Percentiles rank a stretch among this genome's conserved stretches.
These are phyloP conservation scores for Salvia miltiorrhiza DNA, from an alignment of 257 asterid species.

Conservation along the genomic window DNA sequence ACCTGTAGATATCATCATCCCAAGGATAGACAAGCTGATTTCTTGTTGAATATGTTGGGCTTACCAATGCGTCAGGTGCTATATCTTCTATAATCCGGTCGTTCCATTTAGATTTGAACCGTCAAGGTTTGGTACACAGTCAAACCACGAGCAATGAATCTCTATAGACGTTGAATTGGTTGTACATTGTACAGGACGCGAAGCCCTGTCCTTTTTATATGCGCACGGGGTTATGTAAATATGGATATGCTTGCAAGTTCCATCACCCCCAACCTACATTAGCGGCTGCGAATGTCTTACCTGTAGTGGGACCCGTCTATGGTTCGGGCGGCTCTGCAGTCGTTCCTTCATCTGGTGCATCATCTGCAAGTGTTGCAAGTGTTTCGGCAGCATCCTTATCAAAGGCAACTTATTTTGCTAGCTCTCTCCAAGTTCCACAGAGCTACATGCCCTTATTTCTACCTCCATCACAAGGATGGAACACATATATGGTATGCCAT, in stretches of 20 bases:
- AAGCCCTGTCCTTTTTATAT: slow-evolving; percentile 56
- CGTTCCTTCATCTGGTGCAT: slow-evolving; percentile 32
- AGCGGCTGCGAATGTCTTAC: slow-evolving; percentile 37
- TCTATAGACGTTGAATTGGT: neutral
- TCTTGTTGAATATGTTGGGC: slow-evolving; percentile 47
- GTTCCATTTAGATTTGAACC: neutral
- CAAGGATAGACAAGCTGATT: slow-evolving; percentile 43
- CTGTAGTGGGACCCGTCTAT: slow-evolving; percentile 39
- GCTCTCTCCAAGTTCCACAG: slow-evolving; percentile 48
- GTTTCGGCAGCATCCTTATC: slow-evolving; percentile 38
- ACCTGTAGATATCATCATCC: slow-evolving; percentile 76
- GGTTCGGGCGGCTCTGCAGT: slow-evolving; percentile 39
- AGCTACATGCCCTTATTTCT: slow-evolving; percentile 48
- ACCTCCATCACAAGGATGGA: slow-evolving; percentile 63
- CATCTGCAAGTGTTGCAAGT: slow-evolving; percentile 33
- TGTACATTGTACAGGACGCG: slow-evolving; percentile 40
- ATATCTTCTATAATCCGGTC: slow-evolving; percentile 10
- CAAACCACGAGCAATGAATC: neutral
- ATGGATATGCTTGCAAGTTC: slow-evolving; percentile 63
- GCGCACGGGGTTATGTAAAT: slow-evolving; percentile 65
- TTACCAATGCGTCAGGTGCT: slow-evolving; percentile 76
- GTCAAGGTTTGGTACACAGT: neutral
- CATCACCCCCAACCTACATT: slow-evolving; percentile 65
- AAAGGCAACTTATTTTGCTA: slow-evolving; percentile 36
- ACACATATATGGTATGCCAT: slow-evolving; percentile 49